These are phyloP conservation scores for Dimocarpus longan DNA, from an alignment of 345 rosid species.

Conservation along the genomic window DNA sequence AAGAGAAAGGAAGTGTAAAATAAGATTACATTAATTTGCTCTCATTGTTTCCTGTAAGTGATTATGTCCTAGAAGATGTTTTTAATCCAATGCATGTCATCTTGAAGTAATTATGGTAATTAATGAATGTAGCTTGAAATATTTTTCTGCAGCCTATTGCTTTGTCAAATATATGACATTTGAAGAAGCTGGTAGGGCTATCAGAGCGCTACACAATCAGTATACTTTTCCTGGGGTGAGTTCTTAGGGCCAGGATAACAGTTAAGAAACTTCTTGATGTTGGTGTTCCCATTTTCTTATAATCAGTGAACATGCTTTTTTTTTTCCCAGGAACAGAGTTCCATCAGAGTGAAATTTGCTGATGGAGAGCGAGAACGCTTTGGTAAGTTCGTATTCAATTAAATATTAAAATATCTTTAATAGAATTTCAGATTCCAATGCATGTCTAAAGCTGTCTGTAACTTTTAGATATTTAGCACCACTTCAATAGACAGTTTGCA, in stretches of 20 bases:
- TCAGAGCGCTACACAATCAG: slow-evolving; percentile 62
- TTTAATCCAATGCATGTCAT: neutral
- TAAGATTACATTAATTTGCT: neutral
- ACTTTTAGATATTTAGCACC: slow-evolving; percentile 9
- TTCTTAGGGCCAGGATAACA: slow-evolving; percentile 18
- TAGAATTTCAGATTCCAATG: neutral
- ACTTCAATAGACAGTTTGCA: neutral
- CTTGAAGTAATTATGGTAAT: neutral
- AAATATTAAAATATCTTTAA: neutral
- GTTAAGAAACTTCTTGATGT: slow-evolving; percentile 2
- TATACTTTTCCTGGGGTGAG: slow-evolving; percentile 82
- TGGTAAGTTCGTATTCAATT: slow-evolving; percentile 36
- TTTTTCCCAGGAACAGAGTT: slow-evolving; percentile 51
- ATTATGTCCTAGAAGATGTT: neutral
- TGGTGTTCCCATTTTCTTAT: slow-evolving; percentile 12
- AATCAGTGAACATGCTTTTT: slow-evolving; percentile 14
- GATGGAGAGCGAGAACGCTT: slow-evolving; percentile 69
- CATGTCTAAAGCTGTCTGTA: neutral
- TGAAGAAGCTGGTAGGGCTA: slow-evolving; percentile 77
- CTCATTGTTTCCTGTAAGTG: neutral
- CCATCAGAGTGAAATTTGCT: slow-evolving; percentile 74
- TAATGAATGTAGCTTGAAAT: slow-evolving; percentile 5
- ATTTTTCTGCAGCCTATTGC: slow-evolving; percentile 64
- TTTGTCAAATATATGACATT: slow-evolving; percentile 72
- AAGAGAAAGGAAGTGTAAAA: too few species aligned